Base-by-base conservation (phyloP, 2,329 filamentous ascomycete species). In the Graphium sp. region DNA sequence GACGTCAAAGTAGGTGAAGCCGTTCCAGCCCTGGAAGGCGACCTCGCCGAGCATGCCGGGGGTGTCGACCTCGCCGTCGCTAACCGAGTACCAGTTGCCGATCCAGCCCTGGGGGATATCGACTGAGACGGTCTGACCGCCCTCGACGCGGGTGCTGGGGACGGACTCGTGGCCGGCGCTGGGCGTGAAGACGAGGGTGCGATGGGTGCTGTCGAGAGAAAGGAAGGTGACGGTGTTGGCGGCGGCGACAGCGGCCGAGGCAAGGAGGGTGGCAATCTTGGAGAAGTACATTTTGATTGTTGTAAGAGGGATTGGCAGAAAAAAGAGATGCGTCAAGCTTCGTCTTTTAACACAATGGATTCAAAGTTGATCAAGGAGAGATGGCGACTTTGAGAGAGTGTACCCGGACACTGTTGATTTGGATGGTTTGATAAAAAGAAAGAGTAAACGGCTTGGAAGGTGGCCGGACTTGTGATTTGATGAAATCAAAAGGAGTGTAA, bases 1-100 rank as follows among this genome's bases (percentile, higher is more conserved):
- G 35, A 71, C 62, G 36, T 71, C 66, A 33, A 65, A 71, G 56
- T 58, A 71, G 32, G 58, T 66, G 33, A 52, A 35, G 37, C 50
- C 62, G 29, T 45, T 41, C 47, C 47, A 65, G 41, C 57, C 61
- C 30, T 58, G 49, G 41, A 62, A 65, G 37, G 49, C 48, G 31
- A 62, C 51, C 53, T 65, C 60, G 30, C 60, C 60, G 32, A 65
- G 55, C 59, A 65, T 69, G 38, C 65, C 65, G 5, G 53, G 44
- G 23, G 41, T 39, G 37, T 57, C 48, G 8, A 42, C 25, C 3
- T 43, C 33, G 30, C 63, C 66, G 17, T 62, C 46, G 22, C 49
- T 48, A 37, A 66, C 44, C 24, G 64, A 52, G 46, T 61, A 58
- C 47, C 51, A 63, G 52, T 64, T 66, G 33, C 61, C 61, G 29